Conservation (phyloP, 2,329 filamentous ascomycete species). For the Fusarium praegraminearum region DNA sequence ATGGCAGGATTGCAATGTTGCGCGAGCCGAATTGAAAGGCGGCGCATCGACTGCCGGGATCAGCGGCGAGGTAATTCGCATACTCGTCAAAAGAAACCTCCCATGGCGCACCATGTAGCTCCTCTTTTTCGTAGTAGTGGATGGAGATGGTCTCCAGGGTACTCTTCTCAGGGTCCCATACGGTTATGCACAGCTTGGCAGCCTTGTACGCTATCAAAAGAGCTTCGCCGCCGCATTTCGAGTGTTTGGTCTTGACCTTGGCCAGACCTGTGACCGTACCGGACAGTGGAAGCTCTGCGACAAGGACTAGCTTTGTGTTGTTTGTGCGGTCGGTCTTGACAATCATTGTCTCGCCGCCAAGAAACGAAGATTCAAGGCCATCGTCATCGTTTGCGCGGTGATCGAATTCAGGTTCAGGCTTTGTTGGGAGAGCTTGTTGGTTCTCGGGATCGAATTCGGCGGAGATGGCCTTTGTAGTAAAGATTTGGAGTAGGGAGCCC, state of each 20-base stretch:
- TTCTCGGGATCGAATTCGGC: constrained; percentile 69
- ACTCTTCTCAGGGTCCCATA: constrained; percentile 89
- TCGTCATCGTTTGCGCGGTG: constrained; percentile 69
- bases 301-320: constrained; percentile 82
- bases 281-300: constrained; percentile 85
- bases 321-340: constrained; percentile 72
- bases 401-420: constrained; percentile 63
- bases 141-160: constrained; percentile 90
- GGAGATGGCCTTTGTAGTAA: constrained; percentile 75
- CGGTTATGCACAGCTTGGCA: constrained; percentile 90
- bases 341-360: constrained; percentile 71
- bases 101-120: constrained; percentile 86
- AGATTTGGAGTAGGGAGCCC: constrained; percentile 93
- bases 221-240: constrained; percentile 84
- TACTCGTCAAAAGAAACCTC: constrained; percentile 79
- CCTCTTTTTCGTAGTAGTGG: constrained; percentile 98
- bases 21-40: constrained; percentile 91
- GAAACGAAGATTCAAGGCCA: constrained; percentile 74
- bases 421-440: constrained; percentile 52
- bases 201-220: constrained; percentile 88
- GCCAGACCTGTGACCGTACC: constrained; percentile 88
- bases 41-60: constrained; percentile 92
- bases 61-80: constrained; percentile 84
- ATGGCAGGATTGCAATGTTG: constrained; percentile 93
- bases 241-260: constrained; percentile 77